Base-by-base conservation (phyloP, 2,329 filamentous ascomycete genomes). In the Monosporascus sp. region DNA sequence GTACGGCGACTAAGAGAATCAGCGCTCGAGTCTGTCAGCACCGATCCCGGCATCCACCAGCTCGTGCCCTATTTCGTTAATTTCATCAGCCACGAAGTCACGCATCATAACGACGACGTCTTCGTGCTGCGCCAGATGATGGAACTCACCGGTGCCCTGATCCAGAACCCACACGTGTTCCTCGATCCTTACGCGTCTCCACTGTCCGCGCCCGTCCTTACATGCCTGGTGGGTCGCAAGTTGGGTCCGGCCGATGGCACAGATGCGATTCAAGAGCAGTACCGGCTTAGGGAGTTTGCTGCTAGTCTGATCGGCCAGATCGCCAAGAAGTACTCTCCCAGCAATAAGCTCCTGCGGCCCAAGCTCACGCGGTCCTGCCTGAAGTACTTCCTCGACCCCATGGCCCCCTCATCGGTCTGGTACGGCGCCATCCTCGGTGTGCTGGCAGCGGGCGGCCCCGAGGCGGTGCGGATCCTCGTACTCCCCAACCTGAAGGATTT, bases 1-100 rank as follows among this genome's bases (percentile, higher is more conserved):
- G 82, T 84, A 45, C 74, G 79, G 22, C 74, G 81, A 18, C 85
- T 96, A 66, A 87, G 93, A 50, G 84, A 88, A 48, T 91, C 94
- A 0, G 94, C 90, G 0, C 80, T 97, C 36, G 87, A 89, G 50
- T 95, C 90, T 25, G 83, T 99, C 24, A 81, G 87, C 48, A 88
- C 90, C 53, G 94, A 99, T 65, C 91, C 94, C 0, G 93, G 93
- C 38, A 82, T 97, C 39, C 94, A 99, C 68, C 94, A 99, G 71
- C 83, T 99, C 9, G 85, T 96, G 27, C 94, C 94, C 0, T 99
- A 99, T 72, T 97, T 97, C 64, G 87, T 96, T 54, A 91, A 95
- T 68, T 97, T 96, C 70, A 88, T 97, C 63, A 87, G 91, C 20
- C 93, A 97, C 69, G 94, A 96, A 71, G 90, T 99, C 49, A 97